Conservation (phyloP, 1,284 basidiomycete genomes). For the Pseudozyma tsukubaensis region DNA sequence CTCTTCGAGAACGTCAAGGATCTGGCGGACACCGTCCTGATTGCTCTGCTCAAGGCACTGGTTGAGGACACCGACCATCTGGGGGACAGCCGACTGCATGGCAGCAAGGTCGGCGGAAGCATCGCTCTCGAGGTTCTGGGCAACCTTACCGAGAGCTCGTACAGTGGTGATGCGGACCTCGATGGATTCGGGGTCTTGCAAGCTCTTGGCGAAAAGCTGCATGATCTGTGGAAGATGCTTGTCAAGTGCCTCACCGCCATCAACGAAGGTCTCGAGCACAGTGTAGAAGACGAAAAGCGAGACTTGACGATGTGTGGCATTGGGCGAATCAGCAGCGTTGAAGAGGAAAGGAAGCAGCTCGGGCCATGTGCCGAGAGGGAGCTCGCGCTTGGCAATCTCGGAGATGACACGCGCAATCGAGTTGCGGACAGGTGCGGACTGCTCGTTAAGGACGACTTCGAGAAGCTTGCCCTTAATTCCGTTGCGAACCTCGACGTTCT, state of each 20-base stretch:
- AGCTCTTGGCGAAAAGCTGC: slow-evolving; percentile 81
- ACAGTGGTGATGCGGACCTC: slow-evolving; percentile 89
- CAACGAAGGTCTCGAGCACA: slow-evolving; percentile 90
- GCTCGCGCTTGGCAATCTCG: slow-evolving; percentile 89
- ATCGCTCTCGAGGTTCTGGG: slow-evolving; percentile 89
- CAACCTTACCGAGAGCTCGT: slow-evolving; percentile 88
- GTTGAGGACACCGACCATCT: slow-evolving; percentile 89
- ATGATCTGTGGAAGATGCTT: slow-evolving; percentile 83
- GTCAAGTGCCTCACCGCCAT: slow-evolving; percentile 77
- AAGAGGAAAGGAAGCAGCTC: slow-evolving; percentile 89
- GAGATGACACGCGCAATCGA: slow-evolving; percentile 91
- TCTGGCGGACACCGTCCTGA: slow-evolving; percentile 84
- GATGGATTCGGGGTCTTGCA: slow-evolving; percentile 86
- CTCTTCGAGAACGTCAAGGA: slow-evolving; percentile 96
- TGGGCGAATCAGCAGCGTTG: slow-evolving; percentile 78
- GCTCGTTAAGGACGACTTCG: slow-evolving; percentile 81
- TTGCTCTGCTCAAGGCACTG: slow-evolving; percentile 85
- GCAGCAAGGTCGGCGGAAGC: slow-evolving; percentile 90
- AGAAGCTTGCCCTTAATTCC: slow-evolving; percentile 89
- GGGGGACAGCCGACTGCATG: slow-evolving; percentile 88
- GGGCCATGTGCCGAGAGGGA: slow-evolving; percentile 85
- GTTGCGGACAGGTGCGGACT: slow-evolving; percentile 78
- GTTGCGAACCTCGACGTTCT: slow-evolving; percentile 78
- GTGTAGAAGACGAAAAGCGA: slow-evolving; percentile 91
- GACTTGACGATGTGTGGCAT: slow-evolving; percentile 85